These are phyloP conservation scores for Stentor coeruleus DNA, from an alignment of 73 alveolate genomes.

Conservation along the genomic window DNA sequence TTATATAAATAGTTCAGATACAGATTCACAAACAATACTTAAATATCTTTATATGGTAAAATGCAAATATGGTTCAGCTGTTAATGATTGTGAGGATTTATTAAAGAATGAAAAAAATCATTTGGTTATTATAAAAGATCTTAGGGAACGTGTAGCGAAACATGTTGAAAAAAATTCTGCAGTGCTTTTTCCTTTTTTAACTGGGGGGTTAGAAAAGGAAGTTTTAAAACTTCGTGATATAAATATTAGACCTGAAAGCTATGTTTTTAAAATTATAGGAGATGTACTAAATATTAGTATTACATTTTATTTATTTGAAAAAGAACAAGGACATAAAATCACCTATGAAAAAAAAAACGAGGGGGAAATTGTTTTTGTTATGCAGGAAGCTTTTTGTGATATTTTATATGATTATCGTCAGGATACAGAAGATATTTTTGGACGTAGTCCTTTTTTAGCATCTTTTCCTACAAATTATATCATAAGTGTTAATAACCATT, in stretches of 20 bases:
- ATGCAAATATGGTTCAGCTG: not conserved
- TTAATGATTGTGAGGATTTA: not conserved
- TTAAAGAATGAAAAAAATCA: not conserved
- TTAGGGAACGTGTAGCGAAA: not conserved
- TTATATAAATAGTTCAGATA: too few relatives aligned
- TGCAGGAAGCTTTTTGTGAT: too few relatives aligned
- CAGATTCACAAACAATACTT: not conserved
- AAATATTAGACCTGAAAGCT: not conserved
- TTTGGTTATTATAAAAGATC: not conserved
- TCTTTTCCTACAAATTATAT: not conserved
- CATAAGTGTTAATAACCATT: not conserved
- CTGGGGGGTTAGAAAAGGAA: not conserved
- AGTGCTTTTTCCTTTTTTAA: not conserved
- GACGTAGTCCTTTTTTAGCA: not conserved
- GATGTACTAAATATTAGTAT: not conserved
- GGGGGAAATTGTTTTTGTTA: too few relatives aligned
- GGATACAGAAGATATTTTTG: not conserved
- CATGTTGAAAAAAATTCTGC: not conserved
- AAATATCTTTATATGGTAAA: too few relatives aligned
- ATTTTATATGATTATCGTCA: not conserved
- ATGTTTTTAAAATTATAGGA: not conserved
- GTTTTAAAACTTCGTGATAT: not conserved
- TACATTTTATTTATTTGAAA: not conserved
- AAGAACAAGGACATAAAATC: too few relatives aligned
- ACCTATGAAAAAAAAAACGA: too few relatives aligned